A percentile compares a stretch with the other conserved stretches of the same genome.
Evolutionary conservation across 768 basidiomycete species (phyloP).

Genomic region (Russula olivacea): DNA sequence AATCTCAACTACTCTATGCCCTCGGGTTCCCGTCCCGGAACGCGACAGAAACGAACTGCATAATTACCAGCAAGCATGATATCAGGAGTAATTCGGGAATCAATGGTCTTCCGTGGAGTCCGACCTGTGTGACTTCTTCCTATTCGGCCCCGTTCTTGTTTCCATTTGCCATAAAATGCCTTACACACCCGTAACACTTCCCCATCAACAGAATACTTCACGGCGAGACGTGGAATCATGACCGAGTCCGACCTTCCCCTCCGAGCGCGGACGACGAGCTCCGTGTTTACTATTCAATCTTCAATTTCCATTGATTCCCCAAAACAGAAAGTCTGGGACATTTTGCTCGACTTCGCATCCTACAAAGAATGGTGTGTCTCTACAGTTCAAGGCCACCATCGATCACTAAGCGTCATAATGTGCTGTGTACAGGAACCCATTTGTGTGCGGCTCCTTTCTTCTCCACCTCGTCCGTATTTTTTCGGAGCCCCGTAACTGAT

Average conservation of each 20-base stretch:
- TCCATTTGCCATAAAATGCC: too few species aligned
- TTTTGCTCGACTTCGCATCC: slow-evolving; percentile 14
- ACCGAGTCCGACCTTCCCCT: background rate
- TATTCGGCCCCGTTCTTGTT: too few species aligned
- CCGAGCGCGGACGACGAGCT: background rate
- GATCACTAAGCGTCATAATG: background rate
- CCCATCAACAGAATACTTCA: background rate
- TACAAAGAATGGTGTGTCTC: slow-evolving; percentile 8
- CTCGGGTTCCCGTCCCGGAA: too few species aligned
- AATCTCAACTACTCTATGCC: too few species aligned
- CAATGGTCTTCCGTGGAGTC: too few species aligned
- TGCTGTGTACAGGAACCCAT: slow-evolving; percentile 8
- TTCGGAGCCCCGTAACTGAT: background rate
- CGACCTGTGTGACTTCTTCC: too few species aligned
- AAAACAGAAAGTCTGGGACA: slow-evolving; percentile 13
- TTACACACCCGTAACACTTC: too few species aligned
- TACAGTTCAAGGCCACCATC: background rate
- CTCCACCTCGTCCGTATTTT: background rate
- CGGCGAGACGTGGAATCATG: background rate
- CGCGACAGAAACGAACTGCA: too few species aligned
- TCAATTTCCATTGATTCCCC: slow-evolving; percentile 12
- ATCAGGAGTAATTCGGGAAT: too few species aligned
- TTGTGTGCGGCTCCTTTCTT: background rate
- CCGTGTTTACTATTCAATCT: slow-evolving; percentile 9
- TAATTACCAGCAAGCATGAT: too few species aligned